Conservation (phyloP, 1,139 yeast genomes). For the Suhomyces guaymorum region DNA sequence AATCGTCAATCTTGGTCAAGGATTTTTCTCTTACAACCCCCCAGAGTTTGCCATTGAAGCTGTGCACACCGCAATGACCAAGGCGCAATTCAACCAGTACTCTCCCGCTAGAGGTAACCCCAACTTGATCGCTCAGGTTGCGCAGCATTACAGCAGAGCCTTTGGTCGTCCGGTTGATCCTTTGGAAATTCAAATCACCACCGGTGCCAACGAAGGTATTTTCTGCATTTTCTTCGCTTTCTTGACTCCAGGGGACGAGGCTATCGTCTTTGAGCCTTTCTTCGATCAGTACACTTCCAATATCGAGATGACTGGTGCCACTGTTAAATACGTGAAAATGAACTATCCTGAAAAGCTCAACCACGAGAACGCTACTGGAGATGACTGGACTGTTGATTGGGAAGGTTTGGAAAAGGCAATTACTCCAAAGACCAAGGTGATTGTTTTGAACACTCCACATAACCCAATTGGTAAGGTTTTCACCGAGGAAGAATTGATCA, state of each 20-base stretch:
- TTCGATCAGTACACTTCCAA: slow-evolving; percentile 95
- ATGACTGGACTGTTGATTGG: slow-evolving; percentile 87
- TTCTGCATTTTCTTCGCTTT: slow-evolving; percentile 82
- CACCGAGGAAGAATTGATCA: slow-evolving; percentile 66
- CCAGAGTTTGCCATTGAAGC: slow-evolving; percentile 87
- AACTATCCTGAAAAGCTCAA: slow-evolving; percentile 79
- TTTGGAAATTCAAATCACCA: slow-evolving; percentile 77
- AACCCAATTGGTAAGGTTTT: slow-evolving; percentile 94
- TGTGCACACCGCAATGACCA: slow-evolving; percentile 71
- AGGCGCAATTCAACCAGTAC: slow-evolving; percentile 81
- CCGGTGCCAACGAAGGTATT: slow-evolving; percentile 98
- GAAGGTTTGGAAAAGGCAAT: slow-evolving; percentile 70
- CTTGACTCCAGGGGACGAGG: slow-evolving; percentile 87
- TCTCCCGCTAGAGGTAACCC: slow-evolving; percentile 91
- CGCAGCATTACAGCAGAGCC: slow-evolving; percentile 67
- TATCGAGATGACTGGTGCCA: slow-evolving; percentile 91
- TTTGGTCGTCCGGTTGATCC: slow-evolving; percentile 60
- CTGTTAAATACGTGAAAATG: slow-evolving; percentile 79
- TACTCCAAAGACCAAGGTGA: slow-evolving; percentile 73
- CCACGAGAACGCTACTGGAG: slow-evolving; percentile 65
- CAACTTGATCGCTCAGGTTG: slow-evolving; percentile 64
- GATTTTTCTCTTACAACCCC: slow-evolving; percentile 92
- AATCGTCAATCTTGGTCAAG: slow-evolving; percentile 89
- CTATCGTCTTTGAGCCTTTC: slow-evolving; percentile 94
- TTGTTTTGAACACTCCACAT: slow-evolving; percentile 91